Evolutionary conservation across 495 filamentous ascomycete genomes (phyloP).

Genomic region (Aspergillus biplanus): DNA sequence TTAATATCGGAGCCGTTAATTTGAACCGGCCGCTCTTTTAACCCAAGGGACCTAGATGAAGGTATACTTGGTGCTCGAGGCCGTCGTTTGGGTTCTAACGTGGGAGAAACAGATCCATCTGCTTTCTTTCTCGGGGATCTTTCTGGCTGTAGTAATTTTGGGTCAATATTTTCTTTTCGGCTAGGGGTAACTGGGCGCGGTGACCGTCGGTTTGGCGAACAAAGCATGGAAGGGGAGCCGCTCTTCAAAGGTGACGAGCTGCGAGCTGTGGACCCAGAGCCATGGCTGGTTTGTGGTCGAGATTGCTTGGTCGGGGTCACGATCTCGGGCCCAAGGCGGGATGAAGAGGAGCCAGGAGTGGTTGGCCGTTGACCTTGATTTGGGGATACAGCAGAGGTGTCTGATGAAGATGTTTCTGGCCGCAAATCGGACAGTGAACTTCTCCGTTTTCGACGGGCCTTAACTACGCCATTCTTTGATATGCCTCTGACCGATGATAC

Average conservation of each 20-base stretch:
- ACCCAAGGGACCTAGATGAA: constrained; percentile 43
- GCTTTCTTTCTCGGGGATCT: constrained; percentile 38
- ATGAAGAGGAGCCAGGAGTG: constrained; percentile 38
- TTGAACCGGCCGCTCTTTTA: constrained; percentile 56
- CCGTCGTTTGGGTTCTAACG: constrained; percentile 47
- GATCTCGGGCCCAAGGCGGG: constrained; percentile 31
- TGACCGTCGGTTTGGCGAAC: constrained; percentile 44
- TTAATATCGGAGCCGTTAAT: constrained; percentile 42
- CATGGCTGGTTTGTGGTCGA: constrained; percentile 40
- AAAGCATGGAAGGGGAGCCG: constrained; percentile 35
- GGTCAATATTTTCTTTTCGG: constrained; percentile 60
- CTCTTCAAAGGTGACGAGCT: constrained; percentile 38
- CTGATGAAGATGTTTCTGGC: constrained; percentile 53
- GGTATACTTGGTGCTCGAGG: constrained; percentile 60
- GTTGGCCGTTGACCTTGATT: constrained; percentile 38
- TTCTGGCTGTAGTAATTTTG: constrained; percentile 38
- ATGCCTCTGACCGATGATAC: constrained; percentile 42
- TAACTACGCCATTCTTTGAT: constrained; percentile 44
- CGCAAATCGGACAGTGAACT: constrained; percentile 92
- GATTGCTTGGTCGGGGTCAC: constrained; percentile 39
- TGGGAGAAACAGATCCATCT: constrained; percentile 46
- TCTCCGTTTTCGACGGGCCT: constrained; percentile 73
- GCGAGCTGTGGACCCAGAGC: constrained; percentile 35
- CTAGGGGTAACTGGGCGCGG: constrained; percentile 53
- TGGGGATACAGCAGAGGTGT: constrained; percentile 40